phyloP scores from a whole-genome alignment of 225 moss, liverwort and hornwort species.

The Marchantia polymorpha region DNA sequence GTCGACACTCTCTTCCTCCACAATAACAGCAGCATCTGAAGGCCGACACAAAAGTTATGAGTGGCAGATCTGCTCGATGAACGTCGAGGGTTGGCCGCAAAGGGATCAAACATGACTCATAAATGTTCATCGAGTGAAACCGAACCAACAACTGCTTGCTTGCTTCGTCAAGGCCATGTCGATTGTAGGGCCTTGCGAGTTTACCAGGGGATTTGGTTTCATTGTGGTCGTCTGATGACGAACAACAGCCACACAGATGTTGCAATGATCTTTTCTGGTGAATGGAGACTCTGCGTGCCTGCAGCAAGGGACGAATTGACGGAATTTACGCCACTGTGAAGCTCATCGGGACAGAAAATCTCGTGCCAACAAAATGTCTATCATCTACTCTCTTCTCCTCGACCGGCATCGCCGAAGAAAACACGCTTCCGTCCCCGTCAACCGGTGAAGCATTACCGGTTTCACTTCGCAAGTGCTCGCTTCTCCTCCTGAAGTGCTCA shows the following conservation, averaged over 20 bases:
- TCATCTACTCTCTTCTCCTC: background rate
- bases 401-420: background rate
- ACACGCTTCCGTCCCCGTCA: background rate
- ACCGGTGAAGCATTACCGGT: background rate
- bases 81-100: background rate
- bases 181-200: background rate
- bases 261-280: conserved; percentile 19
- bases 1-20: conserved; percentile 22
- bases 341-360: background rate
- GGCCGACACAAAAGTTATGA: too few species aligned
- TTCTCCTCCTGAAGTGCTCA: background rate
- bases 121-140: background rate
- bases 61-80: too few species aligned
- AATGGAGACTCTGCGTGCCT: background rate
- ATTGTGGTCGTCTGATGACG: conserved; percentile 28
- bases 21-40: background rate
- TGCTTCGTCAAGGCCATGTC: background rate
- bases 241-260: conserved; percentile 27
- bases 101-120: background rate
- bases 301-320: background rate
- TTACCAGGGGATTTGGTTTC: conserved; percentile 15
- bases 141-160: background rate
- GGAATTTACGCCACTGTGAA: background rate
- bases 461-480: background rate
- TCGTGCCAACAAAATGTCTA: background rate